These are phyloP conservation scores for Diaporthe longicolla DNA, from an alignment of 2,329 filamentous ascomycete genomes.

Conservation along the genomic window DNA sequence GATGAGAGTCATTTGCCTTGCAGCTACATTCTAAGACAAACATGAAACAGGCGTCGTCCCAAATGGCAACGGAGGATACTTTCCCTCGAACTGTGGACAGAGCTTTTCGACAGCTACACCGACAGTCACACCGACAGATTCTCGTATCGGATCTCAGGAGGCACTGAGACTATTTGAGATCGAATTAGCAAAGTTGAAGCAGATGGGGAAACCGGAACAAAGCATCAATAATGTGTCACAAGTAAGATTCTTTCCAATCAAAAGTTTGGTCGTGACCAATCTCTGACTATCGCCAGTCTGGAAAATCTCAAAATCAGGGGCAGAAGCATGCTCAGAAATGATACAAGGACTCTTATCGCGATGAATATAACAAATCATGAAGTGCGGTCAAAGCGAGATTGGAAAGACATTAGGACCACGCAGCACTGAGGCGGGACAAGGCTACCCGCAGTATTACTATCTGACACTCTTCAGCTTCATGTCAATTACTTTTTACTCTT, in stretches of 20 bases:
- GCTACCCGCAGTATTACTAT: neutral
- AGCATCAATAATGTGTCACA: neutral
- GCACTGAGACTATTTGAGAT: conserved; percentile 15
- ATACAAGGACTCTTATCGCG: neutral
- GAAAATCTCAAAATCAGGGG: neutral
- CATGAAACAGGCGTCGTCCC: neutral
- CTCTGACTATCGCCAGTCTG: neutral
- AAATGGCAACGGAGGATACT: conserved; percentile 9
- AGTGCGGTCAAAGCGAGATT: no score
- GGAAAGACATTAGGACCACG: neutral
- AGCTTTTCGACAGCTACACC: neutral
- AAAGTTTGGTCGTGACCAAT: neutral
- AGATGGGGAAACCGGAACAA: conserved; percentile 17
- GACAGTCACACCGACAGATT: neutral
- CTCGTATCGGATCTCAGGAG: conserved; percentile 7
- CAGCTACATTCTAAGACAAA: neutral
- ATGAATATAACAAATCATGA: neutral
- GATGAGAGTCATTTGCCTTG: neutral
- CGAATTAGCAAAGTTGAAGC: conserved; percentile 17
- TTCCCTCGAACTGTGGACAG: neutral
- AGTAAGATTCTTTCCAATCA: neutral
- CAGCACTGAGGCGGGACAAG: neutral
- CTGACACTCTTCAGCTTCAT: neutral
- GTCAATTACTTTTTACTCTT: neutral
- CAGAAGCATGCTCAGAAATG: neutral